Evolutionary conservation across 495 filamentous ascomycete genomes (phyloP), one percentile per base, ranked within the genome.

Genomic region (Penicillium arizonense): DNA sequence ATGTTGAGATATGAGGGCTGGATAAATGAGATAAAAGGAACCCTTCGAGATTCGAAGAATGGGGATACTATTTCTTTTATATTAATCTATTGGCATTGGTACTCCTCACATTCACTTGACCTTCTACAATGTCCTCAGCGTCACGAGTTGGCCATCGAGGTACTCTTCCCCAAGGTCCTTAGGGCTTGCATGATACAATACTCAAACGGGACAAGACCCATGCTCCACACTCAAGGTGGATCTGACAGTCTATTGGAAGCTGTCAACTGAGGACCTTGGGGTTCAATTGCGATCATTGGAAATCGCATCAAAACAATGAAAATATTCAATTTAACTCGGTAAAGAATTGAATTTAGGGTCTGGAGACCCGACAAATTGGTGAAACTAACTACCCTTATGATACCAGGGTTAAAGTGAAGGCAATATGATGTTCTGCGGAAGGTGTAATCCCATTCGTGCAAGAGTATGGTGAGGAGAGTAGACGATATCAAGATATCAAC

Each of bases 81-180:
- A 56, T 12, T 45, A 21, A 1, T 18, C 7, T 33, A 20, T 6
- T 41, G 9, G 38, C 33, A 35, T 42, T 16, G 24, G 28, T 0
- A 30, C 28, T 2, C 28, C 18, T 18, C 6, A 16, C 14, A 24
- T 40, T 10, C 28, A 23, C 36, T 30, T 21, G 2, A 1, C 14
- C 4, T 56, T 37, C 50, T 63, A 23, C 60, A 63, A 59, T 66
- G 60, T 61, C 60, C 55, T 54, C 59, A 51, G 39, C 38, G 16
- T 30, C 45, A 21, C 24, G 5, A 14, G 38, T 10, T 50, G 47
- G 45, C 63, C 47, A 63, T 62, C 67, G 55, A 68, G 69, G 69
- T 72, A 72, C 69, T 65, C 58, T 56, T 55, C 59, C 64, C 59
- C 69, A 72, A 72, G 69, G 69, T 72, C 64, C 69, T 57, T 68